Evolutionary conservation across 768 basidiomycete species (phyloP).

Genomic region (Phlegmacium glaucopus): DNA sequence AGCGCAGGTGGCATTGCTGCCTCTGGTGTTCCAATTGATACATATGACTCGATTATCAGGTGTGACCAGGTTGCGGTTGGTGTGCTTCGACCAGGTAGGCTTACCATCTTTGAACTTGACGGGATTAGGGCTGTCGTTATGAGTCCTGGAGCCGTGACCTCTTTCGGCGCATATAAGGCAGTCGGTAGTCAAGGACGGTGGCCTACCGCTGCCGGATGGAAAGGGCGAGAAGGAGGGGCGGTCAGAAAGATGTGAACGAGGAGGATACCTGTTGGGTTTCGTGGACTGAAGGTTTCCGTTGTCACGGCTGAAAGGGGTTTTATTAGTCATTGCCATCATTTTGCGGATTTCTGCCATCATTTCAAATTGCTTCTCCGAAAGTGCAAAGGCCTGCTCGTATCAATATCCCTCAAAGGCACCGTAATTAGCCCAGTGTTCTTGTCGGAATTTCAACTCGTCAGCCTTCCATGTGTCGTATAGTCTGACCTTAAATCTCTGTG

Average conservation of each 20-base stretch:
- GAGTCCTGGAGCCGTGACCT: not conserved
- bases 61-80: not conserved
- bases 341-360: not conserved
- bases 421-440: not conserved
- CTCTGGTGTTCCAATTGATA: constrained; percentile 5
- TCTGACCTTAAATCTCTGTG: constrained; percentile 1
- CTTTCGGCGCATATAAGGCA: constrained; percentile 8
- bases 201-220: constrained; percentile 7
- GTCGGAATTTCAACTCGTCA: constrained; percentile 3
- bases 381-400: not conserved
- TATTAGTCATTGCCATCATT: not conserved
- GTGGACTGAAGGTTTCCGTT: not conserved
- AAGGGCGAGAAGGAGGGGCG: not conserved
- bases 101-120: constrained; percentile 3
- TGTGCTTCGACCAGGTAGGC: not conserved
- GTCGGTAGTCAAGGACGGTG: not conserved
- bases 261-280: not conserved
- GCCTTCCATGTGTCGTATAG: constrained; percentile 5
- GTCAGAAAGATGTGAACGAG: not conserved
- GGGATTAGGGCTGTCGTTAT: not conserved
- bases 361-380: not conserved
- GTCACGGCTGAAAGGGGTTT: not conserved
- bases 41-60: constrained; percentile 1
- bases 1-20: not conserved
- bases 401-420: not conserved